Percentiles rank a stretch among this genome's conserved stretches.
phyloP scores from a whole-genome alignment of 805 yeast species.

The Teunomyces pallodes region DNA sequence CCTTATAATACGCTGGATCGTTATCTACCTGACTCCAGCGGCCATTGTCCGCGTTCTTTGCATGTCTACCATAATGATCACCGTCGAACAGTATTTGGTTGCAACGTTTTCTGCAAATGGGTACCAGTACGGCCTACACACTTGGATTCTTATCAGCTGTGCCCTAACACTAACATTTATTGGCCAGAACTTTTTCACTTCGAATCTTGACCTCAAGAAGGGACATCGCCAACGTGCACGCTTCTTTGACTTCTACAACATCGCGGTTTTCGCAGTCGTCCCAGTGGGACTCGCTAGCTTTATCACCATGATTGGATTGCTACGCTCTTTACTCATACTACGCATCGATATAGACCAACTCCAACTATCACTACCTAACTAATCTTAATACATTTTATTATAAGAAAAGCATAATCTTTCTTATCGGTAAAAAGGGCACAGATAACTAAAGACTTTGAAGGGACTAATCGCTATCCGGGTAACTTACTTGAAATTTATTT shows the following conservation, averaged over 20 bases:
- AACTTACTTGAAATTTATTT: background rate
- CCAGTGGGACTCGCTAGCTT: constrained; percentile 96
- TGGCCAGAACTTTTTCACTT: constrained; percentile 83
- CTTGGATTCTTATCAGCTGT: constrained; percentile 91
- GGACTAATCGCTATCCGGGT: constrained; percentile 1
- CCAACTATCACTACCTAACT: background rate
- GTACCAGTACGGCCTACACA: constrained; percentile 72
- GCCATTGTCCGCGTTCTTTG: constrained; percentile 85
- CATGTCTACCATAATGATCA: constrained; percentile 69
- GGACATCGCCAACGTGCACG: constrained; percentile 48
- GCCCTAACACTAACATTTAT: constrained; percentile 76
- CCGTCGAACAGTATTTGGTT: constrained; percentile 65
- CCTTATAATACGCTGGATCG: constrained; percentile 90
- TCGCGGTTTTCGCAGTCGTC: constrained; percentile 95
- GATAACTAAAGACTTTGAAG: background rate
- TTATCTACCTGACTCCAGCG: constrained; percentile 82
- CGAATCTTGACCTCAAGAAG: constrained; percentile 56
- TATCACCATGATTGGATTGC: constrained; percentile 80
- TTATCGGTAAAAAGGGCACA: background rate
- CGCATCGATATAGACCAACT: constrained; percentile 54
- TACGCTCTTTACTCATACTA: constrained; percentile 71
- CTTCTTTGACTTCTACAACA: constrained; percentile 81
- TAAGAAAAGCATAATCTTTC: no score
- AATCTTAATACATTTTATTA: background rate
- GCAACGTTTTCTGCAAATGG: constrained; percentile 65